Conservation (phyloP, 1,284 basidiomycete genomes). For the Amylostereum areolatum region DNA sequence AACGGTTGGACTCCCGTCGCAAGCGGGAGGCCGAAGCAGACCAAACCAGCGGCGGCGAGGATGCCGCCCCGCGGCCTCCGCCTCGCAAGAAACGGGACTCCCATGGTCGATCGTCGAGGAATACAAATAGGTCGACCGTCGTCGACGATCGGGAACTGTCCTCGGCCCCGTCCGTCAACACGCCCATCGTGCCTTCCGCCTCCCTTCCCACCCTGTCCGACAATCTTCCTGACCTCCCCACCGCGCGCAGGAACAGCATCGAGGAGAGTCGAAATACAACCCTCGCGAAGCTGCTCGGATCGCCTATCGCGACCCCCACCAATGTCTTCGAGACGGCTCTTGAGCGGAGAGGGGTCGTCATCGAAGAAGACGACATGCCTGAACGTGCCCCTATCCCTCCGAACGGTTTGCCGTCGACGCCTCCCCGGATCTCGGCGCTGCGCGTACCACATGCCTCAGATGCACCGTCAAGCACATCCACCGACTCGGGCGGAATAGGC, state of each 20-base stretch:
- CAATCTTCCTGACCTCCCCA: slow-evolving; percentile 19
- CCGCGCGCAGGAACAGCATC: slow-evolving; percentile 14
- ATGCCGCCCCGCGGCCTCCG: slow-evolving; percentile 36
- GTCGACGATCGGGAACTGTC: slow-evolving; percentile 61
- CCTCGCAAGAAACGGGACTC: slow-evolving; percentile 54
- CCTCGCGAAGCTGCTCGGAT: slow-evolving; percentile 23
- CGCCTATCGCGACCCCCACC: slow-evolving; percentile 19
- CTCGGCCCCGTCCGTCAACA: slow-evolving; percentile 50
- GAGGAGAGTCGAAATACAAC: slow-evolving; percentile 26
- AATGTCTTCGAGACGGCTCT: slow-evolving; percentile 31
- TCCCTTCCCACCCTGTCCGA: slow-evolving; percentile 35
- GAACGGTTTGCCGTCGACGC: slow-evolving; percentile 28
- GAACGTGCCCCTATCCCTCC: slow-evolving; percentile 29
- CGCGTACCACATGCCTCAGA: slow-evolving; percentile 46
- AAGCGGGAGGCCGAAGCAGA: slow-evolving; percentile 58
- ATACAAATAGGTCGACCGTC: slow-evolving; percentile 35
- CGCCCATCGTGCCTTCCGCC: slow-evolving; percentile 52
- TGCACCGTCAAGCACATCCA: slow-evolving; percentile 38
- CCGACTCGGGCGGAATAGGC: slow-evolving; percentile 35
- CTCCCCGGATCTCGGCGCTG: slow-evolving; percentile 23
- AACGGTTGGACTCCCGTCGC: slow-evolving; percentile 50
- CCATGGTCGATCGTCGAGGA: slow-evolving; percentile 39
- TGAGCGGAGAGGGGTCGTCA: slow-evolving; percentile 59
- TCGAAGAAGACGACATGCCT: slow-evolving; percentile 57
- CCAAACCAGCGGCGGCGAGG: slow-evolving; percentile 58